A percentile compares a stretch with the other conserved stretches of the same genome.
Conservation (phyloP, 371 early-diverging fungal species). For the Circinella umbellata region DNA sequence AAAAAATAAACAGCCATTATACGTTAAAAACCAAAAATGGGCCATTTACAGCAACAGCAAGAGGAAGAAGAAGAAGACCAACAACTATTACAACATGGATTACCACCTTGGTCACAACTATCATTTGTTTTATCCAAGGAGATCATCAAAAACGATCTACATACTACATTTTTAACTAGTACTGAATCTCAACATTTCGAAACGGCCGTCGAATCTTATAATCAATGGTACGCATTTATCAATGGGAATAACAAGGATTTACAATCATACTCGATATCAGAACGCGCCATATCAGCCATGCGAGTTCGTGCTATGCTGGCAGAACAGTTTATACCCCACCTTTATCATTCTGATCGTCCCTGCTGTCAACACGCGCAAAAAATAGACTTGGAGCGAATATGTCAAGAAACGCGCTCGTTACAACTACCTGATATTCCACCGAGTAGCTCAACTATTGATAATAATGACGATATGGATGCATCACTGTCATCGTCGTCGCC, state of each 20-base stretch:
- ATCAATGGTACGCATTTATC: conserved; percentile 58
- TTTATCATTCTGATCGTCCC: conserved; percentile 46
- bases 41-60: neutral
- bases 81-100: neutral
- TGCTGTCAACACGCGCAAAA: conserved; percentile 40
- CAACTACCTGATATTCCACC: conserved; percentile 12
- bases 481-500: neutral
- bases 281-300: conserved; percentile 47
- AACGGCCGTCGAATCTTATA: conserved; percentile 41
- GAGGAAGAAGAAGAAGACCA: neutral
- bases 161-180: conserved; percentile 26
- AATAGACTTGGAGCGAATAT: conserved; percentile 24
- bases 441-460: neutral
- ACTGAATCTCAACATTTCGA: conserved; percentile 46
- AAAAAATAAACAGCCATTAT: neutral
- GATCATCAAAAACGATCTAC: conserved; percentile 27
- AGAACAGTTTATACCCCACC: conserved; percentile 69
- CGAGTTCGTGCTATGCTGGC: conserved; percentile 75
- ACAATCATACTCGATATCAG: conserved; percentile 19
- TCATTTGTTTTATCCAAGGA: conserved; percentile 38
- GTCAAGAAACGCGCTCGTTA: conserved; percentile 10
- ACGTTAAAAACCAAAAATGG: neutral
- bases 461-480: too few species aligned
- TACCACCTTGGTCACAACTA: conserved; percentile 33
- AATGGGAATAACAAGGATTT: conserved; percentile 23